A percentile compares a stretch with the other conserved stretches of the same genome.
Evolutionary conservation across 2,329 filamentous ascomycete genomes (phyloP).

Genomic region (Elsinoe necatrix): DNA sequence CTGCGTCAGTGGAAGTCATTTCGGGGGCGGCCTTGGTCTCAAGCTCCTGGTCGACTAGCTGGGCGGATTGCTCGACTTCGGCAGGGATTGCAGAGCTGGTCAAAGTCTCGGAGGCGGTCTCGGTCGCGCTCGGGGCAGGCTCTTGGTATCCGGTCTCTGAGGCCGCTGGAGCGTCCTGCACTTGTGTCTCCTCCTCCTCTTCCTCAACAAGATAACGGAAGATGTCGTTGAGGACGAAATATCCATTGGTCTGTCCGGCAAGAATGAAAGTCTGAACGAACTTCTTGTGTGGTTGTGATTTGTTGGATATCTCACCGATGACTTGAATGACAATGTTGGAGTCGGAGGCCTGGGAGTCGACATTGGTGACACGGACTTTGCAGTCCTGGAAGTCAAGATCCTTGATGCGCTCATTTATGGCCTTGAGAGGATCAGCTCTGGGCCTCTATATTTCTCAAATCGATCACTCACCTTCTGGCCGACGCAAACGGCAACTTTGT

Average conservation of each 20-base stretch:
- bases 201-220: slow-evolving; percentile 87
- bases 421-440: slow-evolving; percentile 41
- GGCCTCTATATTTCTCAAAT: neutral
- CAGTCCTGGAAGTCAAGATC: slow-evolving; percentile 89
- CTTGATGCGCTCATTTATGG: slow-evolving; percentile 91
- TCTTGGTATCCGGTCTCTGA: slow-evolving; percentile 34
- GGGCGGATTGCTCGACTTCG: slow-evolving; percentile 37
- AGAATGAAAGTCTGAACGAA: slow-evolving; percentile 98
- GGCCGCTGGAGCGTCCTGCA: slow-evolving; percentile 27
- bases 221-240: slow-evolving; percentile 98
- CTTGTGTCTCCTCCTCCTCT: slow-evolving; percentile 44
- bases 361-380: slow-evolving; percentile 97
- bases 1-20: slow-evolving; percentile 23
- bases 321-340: slow-evolving; percentile 96
- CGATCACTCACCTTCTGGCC: slow-evolving; percentile 64
- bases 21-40: slow-evolving; percentile 49
- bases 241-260: slow-evolving; percentile 89
- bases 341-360: slow-evolving; percentile 88
- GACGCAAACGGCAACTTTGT: slow-evolving; percentile 75
- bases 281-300: slow-evolving; percentile 80
- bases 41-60: slow-evolving; percentile 62
- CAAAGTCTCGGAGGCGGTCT: slow-evolving; percentile 26
- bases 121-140: slow-evolving; percentile 30
- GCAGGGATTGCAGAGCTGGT: slow-evolving; percentile 31
- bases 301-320: slow-evolving; percentile 96